These are phyloP conservation scores for Fusarium chlamydosporum DNA, from an alignment of 2,329 filamentous ascomycete species.

Conservation along the genomic window DNA sequence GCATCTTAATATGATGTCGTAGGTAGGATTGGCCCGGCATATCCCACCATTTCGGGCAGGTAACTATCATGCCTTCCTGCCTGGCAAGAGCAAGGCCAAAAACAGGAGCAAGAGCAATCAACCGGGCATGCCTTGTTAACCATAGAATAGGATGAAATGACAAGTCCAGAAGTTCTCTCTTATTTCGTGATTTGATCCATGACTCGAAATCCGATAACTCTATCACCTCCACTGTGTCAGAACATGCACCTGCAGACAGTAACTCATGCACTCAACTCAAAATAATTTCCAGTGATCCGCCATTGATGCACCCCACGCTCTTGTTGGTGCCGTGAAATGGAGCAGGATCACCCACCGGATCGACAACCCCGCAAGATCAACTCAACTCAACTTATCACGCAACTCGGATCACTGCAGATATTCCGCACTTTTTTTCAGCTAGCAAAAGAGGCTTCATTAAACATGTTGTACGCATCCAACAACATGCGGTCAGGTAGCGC, in stretches of 20 bases:
- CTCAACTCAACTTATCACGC: constrained; percentile 24
- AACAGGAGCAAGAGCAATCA: not conserved
- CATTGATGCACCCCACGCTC: constrained; percentile 43
- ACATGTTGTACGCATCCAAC: not conserved
- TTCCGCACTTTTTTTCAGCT: not conserved
- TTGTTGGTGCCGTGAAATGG: constrained; percentile 38
- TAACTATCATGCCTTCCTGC: not conserved
- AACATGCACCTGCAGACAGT: not conserved
- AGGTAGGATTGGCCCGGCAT: not conserved
- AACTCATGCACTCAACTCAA: constrained; percentile 10
- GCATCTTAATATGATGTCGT: constrained; percentile 2
- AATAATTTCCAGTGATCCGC: constrained; percentile 28
- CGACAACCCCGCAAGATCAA: constrained; percentile 47
- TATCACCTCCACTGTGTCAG: not conserved
- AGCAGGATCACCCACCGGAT: constrained; percentile 46
- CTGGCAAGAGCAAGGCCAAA: not conserved
- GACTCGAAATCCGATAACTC: not conserved
- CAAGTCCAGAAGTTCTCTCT: not conserved
- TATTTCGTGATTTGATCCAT: not conserved
- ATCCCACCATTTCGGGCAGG: not conserved
- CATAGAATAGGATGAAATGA: not conserved
- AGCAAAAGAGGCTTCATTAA: not conserved
- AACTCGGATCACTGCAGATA: constrained; percentile 6
- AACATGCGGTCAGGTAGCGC: constrained; percentile 10
- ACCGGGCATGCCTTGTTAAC: not conserved